Conservation (phyloP, 176 grass and related monocot species). For the Cenchrus purpureus region DNA sequence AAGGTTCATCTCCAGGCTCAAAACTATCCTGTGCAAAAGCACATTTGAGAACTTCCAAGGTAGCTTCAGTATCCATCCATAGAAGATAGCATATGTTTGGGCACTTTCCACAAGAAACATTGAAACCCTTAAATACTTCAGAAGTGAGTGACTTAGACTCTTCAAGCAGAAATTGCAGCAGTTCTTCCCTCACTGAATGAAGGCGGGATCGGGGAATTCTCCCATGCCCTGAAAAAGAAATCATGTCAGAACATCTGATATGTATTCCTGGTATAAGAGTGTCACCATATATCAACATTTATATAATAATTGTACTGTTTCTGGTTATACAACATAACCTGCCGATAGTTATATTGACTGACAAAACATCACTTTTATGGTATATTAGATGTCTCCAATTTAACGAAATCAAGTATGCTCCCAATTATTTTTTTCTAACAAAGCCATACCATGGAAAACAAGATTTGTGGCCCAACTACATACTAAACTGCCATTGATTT, state of each 20-base stretch:
- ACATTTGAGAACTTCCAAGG: slow-evolving; percentile 86
- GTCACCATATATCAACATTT: neutral
- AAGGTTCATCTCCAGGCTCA: slow-evolving; percentile 40
- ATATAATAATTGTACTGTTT: slow-evolving; percentile 23
- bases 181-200: slow-evolving; percentile 70
- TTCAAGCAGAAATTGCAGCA: slow-evolving; percentile 89
- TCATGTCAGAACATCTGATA: slow-evolving; percentile 33
- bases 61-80: slow-evolving; percentile 79
- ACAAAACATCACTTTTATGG: slow-evolving; percentile 3
- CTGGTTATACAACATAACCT: slow-evolving; percentile 31
- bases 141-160: slow-evolving; percentile 73
- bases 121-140: slow-evolving; percentile 75
- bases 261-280: slow-evolving; percentile 22
- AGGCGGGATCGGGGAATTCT: slow-evolving; percentile 54
- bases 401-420: slow-evolving; percentile 18
- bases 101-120: slow-evolving; percentile 65
- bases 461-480: neutral
- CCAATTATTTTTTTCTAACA: neutral
- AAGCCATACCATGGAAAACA: slow-evolving; percentile 14
- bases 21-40: slow-evolving; percentile 60
- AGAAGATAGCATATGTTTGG: slow-evolving; percentile 85
- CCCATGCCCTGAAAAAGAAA: slow-evolving; percentile 81
- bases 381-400: slow-evolving; percentile 17
- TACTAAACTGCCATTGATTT: slow-evolving; percentile 36
- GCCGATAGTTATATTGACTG: neutral